phyloP scores from a whole-genome alignment of 1,284 basidiomycete species.

The Polyporus tsugae region DNA sequence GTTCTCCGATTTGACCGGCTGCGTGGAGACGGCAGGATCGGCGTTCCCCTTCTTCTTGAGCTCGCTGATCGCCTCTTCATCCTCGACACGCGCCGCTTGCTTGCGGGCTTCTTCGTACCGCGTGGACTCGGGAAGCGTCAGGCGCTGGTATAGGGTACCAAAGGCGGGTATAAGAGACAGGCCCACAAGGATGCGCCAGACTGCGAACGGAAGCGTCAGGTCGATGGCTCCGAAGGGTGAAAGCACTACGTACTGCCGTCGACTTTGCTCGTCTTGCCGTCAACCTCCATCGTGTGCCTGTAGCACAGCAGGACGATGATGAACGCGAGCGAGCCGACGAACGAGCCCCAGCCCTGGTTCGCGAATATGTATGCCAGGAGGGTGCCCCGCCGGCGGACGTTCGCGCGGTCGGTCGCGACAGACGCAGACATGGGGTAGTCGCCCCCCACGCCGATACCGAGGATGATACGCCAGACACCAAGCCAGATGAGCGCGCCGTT shows the following conservation, averaged over 20 bases:
- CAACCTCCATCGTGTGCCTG: constrained; percentile 66
- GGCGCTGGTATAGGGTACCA: constrained; percentile 73
- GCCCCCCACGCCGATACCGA: constrained; percentile 82
- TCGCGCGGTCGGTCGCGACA: constrained; percentile 75
- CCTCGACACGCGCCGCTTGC: constrained; percentile 37
- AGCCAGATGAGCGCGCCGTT: constrained; percentile 65
- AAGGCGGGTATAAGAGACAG: constrained; percentile 66
- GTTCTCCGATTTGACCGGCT: constrained; percentile 12
- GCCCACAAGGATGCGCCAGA: constrained; percentile 60
- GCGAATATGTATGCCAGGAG: constrained; percentile 81
- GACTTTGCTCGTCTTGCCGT: constrained; percentile 65
- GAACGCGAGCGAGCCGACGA: constrained; percentile 70
- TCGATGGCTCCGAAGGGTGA: constrained; percentile 2
- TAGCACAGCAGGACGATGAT: constrained; percentile 78
- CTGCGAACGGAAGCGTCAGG: constrained; percentile 33
- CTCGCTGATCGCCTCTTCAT: constrained; percentile 44
- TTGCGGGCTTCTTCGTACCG: constrained; percentile 59
- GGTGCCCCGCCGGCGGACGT: constrained; percentile 74
- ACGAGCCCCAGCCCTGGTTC: constrained; percentile 80
- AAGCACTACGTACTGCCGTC: constrained; percentile 61
- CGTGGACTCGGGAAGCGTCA: constrained; percentile 76
- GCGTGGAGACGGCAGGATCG: constrained; percentile 37
- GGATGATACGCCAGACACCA: constrained; percentile 71
- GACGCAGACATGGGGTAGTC: constrained; percentile 85
- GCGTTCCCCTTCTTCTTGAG: constrained; percentile 49